These are phyloP conservation scores for Phytophthora litchii DNA, from an alignment of 352 stramenopile species.

Conservation along the genomic window DNA sequence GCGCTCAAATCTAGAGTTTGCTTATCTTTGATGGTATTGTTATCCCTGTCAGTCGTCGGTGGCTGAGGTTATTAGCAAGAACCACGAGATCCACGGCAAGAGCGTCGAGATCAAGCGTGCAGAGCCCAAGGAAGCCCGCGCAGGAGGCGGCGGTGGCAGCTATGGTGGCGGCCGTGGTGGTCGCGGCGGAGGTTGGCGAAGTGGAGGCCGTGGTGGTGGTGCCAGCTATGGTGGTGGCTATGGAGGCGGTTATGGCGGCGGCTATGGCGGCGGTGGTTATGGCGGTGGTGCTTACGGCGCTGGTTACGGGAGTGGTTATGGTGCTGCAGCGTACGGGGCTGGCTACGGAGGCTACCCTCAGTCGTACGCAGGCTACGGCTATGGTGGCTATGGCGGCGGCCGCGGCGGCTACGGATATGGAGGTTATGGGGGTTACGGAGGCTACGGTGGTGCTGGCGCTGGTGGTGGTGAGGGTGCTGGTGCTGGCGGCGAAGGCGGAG, in stretches of 20 bases:
- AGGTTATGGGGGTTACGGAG: constrained; percentile 37
- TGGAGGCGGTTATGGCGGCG: too few species aligned
- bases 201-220: constrained; percentile 18
- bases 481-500: constrained; percentile 31
- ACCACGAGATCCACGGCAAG: constrained; percentile 92
- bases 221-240: too few species aligned
- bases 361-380: constrained; percentile 44
- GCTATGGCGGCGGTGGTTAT: constrained; percentile 35
- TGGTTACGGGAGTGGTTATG: constrained; percentile 1
- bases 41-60: constrained; percentile 61
- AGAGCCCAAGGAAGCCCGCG: constrained; percentile 77
- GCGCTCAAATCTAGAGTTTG: neutral
- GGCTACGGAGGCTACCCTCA: constrained; percentile 46
- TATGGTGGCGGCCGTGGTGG: constrained; percentile 29
- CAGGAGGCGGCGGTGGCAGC: constrained; percentile 36
- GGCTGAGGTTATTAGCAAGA: constrained; percentile 88
- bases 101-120: constrained; percentile 90
- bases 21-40: constrained; percentile 3
- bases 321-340: too few species aligned
- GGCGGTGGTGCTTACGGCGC: constrained; percentile 44
- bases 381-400: constrained; percentile 55
- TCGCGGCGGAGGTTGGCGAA: constrained; percentile 34
- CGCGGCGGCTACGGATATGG: constrained; percentile 50
- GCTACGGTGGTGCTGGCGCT: constrained; percentile 26
- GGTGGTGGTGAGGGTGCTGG: constrained; percentile 19